Evolutionary conservation across 208 protist species (phyloP), one percentile per base, ranked within the genome.

Genomic region (Kentomonas sorsogonicus): DNA sequence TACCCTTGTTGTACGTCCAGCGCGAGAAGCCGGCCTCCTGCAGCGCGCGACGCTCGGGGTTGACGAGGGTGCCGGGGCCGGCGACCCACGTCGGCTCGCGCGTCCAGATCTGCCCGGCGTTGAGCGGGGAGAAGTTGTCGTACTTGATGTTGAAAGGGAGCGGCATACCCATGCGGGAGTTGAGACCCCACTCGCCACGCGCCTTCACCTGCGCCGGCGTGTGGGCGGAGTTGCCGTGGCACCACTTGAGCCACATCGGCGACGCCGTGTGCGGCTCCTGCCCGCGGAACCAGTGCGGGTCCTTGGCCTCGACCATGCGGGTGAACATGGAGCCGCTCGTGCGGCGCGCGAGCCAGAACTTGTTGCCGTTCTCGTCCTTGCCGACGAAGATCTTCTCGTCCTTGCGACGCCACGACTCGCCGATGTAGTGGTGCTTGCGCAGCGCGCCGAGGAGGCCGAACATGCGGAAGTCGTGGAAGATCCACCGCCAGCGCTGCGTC

Each of bases 311-410:
- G 9, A 95, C 62, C 20, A 95, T 74, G 47, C 88, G 82, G 20
- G 66, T 66, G 30, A 72, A 66, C 25, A 77, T 74, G 18, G 60
- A 41, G 22, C 84, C 88, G 26, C 73, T 59, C 10, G 72, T 53
- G 25, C 85, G 85, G 30, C 83, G 79, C 0, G 71, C 58, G 45
- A 84, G 43, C 88, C 88, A 95, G 59, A 81, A 95, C 70, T 95
- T 95, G 69, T 92, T 95, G 53, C 88, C 88, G 68, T 89, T 89
- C 52, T 95, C 88, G 51, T 95, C 88, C 64, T 91, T 95, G 29
- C 88, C 88, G 31, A 88, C 80, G 65, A 95, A 95, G 66, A 95
- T 95, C 69, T 91, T 90, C 68, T 95, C 88, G 63, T 92, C 88
- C 74, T 91, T 90, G 33, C 83, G 69, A 20, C 88, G 78, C 85